These are phyloP conservation scores for Metschnikowia colocasiae DNA, from an alignment of 805 yeast species.

Conservation along the genomic window DNA sequence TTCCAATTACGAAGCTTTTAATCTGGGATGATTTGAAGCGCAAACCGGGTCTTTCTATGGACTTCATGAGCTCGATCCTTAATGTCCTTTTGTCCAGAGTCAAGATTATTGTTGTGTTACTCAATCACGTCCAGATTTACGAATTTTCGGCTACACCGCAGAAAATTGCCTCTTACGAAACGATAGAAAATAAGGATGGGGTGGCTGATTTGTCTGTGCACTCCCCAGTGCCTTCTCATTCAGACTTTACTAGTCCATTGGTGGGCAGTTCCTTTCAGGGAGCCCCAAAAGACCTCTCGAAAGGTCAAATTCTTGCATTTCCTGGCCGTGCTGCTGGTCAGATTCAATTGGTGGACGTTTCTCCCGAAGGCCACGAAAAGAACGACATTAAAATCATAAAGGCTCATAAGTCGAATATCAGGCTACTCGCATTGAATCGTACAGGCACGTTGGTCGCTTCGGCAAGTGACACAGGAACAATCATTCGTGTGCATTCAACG, in stretches of 20 bases:
- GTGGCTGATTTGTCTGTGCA: slow-evolving; percentile 53
- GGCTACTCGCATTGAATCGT: slow-evolving; percentile 60
- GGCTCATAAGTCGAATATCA: slow-evolving; percentile 68
- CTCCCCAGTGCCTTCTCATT: slow-evolving; percentile 11
- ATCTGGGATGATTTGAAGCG: slow-evolving; percentile 91
- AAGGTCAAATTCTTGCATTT: slow-evolving; percentile 60
- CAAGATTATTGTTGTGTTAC: slow-evolving; percentile 68
- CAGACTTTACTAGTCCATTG: slow-evolving; percentile 11
- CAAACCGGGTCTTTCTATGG: slow-evolving; percentile 66
- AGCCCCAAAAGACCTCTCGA: slow-evolving; percentile 16
- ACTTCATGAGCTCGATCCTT: slow-evolving; percentile 71
- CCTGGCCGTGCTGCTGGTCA: slow-evolving; percentile 78
- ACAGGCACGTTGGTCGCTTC: slow-evolving; percentile 71
- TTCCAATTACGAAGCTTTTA: slow-evolving; percentile 72
- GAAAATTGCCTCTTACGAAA: slow-evolving; percentile 59
- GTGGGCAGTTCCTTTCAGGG: slow-evolving; percentile 7
- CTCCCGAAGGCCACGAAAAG: slow-evolving; percentile 60
- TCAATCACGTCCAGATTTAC: slow-evolving; percentile 65
- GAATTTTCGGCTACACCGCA: slow-evolving; percentile 80
- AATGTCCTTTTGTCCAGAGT: slow-evolving; percentile 73
- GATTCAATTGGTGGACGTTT: slow-evolving; percentile 72
- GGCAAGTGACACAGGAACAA: slow-evolving; percentile 79
- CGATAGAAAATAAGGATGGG: slow-evolving; percentile 60
- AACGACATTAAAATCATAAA: slow-evolving; percentile 65
- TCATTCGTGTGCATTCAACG: slow-evolving; percentile 70